A percentile compares a stretch with the other conserved stretches of the same genome.
phyloP scores from a whole-genome alignment of 2,329 filamentous ascomycete genomes.

The Magnaporthiopsis rhizophila region DNA sequence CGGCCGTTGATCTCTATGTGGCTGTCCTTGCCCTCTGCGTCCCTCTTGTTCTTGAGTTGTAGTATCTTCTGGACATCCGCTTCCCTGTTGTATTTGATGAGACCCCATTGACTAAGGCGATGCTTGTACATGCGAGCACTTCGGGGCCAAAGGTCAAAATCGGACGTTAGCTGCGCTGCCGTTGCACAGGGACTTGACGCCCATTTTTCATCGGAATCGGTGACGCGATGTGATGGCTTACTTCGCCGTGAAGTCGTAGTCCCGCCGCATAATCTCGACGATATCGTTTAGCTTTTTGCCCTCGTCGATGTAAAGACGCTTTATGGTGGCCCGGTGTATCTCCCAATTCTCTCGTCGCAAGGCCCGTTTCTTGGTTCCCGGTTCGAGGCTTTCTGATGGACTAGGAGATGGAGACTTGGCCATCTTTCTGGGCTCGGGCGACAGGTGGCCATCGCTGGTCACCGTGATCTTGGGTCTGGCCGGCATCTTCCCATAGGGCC shows the following conservation, averaged over 20 bases:
- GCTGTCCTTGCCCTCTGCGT: slow-evolving; percentile 3
- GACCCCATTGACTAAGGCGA: slow-evolving; percentile 7
- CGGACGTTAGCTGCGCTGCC: neutral
- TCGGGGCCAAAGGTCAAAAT: neutral
- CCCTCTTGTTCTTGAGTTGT: slow-evolving; percentile 2
- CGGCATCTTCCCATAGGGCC: neutral
- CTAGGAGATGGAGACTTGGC: neutral
- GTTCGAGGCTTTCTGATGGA: neutral
- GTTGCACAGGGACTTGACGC: neutral
- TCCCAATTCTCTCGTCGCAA: slow-evolving; percentile 5
- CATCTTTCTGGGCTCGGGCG: neutral
- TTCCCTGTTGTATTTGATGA: slow-evolving; percentile 7
- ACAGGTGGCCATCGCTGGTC: neutral
- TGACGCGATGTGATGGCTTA: neutral
- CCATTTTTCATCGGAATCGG: neutral
- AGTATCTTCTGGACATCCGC: slow-evolving; percentile 5
- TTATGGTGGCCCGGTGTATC: slow-evolving; percentile 2
- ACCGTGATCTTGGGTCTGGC: neutral
- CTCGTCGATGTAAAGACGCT: slow-evolving; percentile 7
- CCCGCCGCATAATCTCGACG: slow-evolving; percentile 5
- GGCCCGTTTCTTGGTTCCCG: slow-evolving; percentile 2
- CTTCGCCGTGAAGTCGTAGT: slow-evolving; percentile 5
- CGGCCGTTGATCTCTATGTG: slow-evolving; percentile 8
- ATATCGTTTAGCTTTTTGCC: slow-evolving; percentile 4
- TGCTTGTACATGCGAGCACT: slow-evolving; percentile 9